phyloP scores from a whole-genome alignment of 306 rosid species.

The Casuarina cunninghamiana region DNA sequence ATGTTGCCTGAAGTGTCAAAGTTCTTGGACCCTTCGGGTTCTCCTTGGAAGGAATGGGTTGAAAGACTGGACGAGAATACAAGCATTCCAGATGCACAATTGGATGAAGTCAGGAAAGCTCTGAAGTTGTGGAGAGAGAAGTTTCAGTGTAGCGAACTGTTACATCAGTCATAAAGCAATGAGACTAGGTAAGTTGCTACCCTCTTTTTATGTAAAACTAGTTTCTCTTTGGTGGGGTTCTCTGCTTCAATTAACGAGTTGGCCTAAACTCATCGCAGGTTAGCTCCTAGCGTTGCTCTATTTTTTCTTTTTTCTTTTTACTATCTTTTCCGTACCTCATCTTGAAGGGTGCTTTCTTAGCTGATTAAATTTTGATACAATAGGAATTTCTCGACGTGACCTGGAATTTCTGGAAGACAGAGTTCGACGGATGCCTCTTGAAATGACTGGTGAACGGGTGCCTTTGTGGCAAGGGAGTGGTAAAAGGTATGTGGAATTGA shows the following conservation, averaged over 20 bases:
- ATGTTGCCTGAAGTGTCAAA: conserved; percentile 70
- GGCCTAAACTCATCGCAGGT: background rate
- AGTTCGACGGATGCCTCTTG: no score
- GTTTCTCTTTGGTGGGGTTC: conserved; percentile 15
- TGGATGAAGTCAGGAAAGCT: conserved; percentile 73
- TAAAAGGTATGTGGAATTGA: no score
- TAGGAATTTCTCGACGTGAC: no score
- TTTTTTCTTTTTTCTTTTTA: no score
- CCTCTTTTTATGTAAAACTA: conserved; percentile 1
- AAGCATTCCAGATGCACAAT: conserved; percentile 57
- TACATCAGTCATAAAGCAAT: conserved; percentile 22
- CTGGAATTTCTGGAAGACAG: no score
- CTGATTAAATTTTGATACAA: no score
- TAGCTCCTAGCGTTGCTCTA: background rate
- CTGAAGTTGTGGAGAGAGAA: conserved; percentile 76
- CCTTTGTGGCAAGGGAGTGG: no score
- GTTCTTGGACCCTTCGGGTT: conserved; percentile 66
- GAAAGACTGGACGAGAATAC: conserved; percentile 69
- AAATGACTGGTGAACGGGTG: no score
- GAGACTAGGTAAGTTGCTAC: conserved; percentile 22
- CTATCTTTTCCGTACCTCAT: background rate
- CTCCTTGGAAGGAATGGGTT: conserved; percentile 83
- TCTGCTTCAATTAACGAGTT: background rate
- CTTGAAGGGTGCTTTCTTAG: background rate
- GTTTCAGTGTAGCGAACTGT: conserved; percentile 25